phyloP scores from a whole-genome alignment of 2,329 filamentous ascomycete genomes.

The Xylariaceae sp. region DNA sequence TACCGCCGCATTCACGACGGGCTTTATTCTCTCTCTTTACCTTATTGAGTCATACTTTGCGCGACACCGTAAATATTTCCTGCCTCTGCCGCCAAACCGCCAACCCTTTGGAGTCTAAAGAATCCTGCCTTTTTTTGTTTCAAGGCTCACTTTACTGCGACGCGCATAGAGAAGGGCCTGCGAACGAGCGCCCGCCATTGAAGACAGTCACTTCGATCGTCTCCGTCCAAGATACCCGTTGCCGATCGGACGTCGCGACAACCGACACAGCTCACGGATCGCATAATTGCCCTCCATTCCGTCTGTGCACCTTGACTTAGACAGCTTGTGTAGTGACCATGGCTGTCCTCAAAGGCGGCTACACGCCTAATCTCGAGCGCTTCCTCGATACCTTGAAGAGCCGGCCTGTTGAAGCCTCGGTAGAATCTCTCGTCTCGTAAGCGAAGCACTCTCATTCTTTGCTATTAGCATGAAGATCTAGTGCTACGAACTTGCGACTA shows the following conservation, averaged over 20 bases:
- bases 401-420: slow-evolving; percentile 70
- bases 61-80: no score
- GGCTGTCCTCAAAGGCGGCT: slow-evolving; percentile 50
- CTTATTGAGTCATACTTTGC: background rate
- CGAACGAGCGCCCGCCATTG: background rate
- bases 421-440: slow-evolving; percentile 79
- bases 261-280: background rate
- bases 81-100: background rate
- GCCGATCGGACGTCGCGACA: slow-evolving; percentile 4
- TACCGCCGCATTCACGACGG: background rate
- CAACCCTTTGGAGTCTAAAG: background rate
- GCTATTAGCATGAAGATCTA: background rate
- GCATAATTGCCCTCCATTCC: background rate
- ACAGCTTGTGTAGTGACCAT: slow-evolving; percentile 36
- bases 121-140: background rate
- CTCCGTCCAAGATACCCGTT: background rate
- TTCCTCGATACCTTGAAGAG: slow-evolving; percentile 76
- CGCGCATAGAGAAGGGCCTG: no score
- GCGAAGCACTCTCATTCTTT: slow-evolving; percentile 24
- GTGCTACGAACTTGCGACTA: slow-evolving; percentile 1
- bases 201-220: background rate
- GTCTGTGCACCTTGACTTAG: background rate
- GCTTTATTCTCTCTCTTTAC: background rate
- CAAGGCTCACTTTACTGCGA: background rate
- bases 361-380: slow-evolving; percentile 68